These are phyloP conservation scores for Lichtheimia ornata DNA, from an alignment of 371 early-diverging fungal genomes.

Conservation along the genomic window DNA sequence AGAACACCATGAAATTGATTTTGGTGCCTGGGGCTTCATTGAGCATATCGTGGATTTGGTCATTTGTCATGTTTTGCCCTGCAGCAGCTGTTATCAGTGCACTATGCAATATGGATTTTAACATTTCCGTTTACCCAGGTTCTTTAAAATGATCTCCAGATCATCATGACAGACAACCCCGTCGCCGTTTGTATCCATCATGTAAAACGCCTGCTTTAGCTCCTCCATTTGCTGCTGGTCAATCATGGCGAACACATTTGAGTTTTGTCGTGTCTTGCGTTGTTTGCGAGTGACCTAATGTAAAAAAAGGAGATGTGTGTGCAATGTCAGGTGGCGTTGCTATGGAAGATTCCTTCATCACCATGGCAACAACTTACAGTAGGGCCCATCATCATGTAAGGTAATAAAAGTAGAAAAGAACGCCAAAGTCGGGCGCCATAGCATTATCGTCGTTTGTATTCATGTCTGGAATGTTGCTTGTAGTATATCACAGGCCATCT, in stretches of 20 bases:
- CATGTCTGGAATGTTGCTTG: too few species aligned
- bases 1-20: conserved; percentile 92
- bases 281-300: conserved; percentile 53
- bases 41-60: conserved; percentile 89
- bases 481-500: too few species aligned
- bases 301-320: too few species aligned
- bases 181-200: conserved; percentile 91
- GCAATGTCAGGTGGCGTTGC: too few species aligned
- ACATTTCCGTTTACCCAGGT: conserved; percentile 30
- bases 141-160: conserved; percentile 78
- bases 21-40: conserved; percentile 77
- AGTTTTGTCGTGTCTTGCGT: conserved; percentile 92
- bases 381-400: too few species aligned
- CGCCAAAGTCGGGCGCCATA: too few species aligned
- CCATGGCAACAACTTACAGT: too few species aligned
- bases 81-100: neutral
- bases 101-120: neutral
- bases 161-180: conserved; percentile 86
- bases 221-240: conserved; percentile 95
- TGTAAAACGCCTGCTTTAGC: conserved; percentile 94
- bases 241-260: conserved; percentile 99
- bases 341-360: too few species aligned
- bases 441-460: too few species aligned
- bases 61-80: conserved; percentile 81
- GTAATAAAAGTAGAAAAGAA: too few species aligned